Evolutionary conservation across 2,329 filamentous ascomycete species (phyloP).

Genomic region (Scedosporium aurantiacum): DNA sequence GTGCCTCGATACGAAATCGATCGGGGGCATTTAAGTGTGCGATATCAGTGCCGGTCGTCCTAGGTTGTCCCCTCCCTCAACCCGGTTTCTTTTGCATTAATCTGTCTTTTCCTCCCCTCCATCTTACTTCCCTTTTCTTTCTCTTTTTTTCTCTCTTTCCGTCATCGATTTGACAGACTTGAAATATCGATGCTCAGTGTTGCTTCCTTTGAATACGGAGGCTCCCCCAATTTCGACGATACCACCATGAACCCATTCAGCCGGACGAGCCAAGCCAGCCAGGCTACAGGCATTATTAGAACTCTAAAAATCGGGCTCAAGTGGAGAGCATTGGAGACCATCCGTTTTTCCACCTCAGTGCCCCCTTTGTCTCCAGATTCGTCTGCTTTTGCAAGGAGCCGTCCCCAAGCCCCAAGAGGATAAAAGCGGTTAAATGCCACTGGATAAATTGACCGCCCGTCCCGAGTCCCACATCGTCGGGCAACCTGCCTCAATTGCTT

Average conservation of each 20-base stretch:
- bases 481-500: background rate
- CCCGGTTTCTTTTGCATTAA: no score
- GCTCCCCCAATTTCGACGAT: background rate
- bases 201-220: background rate
- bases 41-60: no score
- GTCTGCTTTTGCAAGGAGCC: background rate
- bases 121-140: no score
- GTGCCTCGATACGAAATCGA: no score
- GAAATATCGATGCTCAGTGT: background rate
- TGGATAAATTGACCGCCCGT: constrained; percentile 4
- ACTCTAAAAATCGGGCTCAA: background rate
- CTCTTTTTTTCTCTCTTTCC: no score
- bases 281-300: background rate
- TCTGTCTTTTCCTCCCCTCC: no score
- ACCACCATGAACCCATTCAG: background rate
- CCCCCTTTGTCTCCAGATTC: background rate
- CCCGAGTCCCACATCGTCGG: background rate
- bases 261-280: background rate
- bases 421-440: constrained; percentile 7
- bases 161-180: background rate
- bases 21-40: no score
- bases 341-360: background rate
- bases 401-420: background rate
- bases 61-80: no score
- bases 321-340: background rate